Percentiles rank a stretch among this genome's conserved stretches.
phyloP scores from a whole-genome alignment of 805 yeast genomes.

The Saitoella complicata region DNA sequence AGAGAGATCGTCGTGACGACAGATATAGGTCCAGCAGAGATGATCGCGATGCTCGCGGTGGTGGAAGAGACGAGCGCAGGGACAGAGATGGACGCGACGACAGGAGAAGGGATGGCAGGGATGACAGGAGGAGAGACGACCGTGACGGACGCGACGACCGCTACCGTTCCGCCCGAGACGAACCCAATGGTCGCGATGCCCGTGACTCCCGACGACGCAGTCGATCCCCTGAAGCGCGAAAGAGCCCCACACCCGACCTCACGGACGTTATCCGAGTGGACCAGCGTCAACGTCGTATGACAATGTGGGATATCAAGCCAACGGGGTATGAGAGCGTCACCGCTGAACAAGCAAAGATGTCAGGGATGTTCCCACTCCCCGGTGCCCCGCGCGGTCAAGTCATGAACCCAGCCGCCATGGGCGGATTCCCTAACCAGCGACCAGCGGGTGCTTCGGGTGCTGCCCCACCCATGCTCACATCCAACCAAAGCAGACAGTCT shows the following conservation, averaged over 20 bases:
- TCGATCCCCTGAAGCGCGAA: conserved; percentile 2
- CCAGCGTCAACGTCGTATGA: conserved; percentile 31
- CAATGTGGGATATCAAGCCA: conserved; percentile 60
- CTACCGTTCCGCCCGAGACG: not conserved
- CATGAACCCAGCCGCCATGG: conserved; percentile 8
- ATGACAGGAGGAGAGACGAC: conserved; percentile 5
- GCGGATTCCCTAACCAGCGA: conserved; percentile 5
- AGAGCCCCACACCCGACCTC: conserved; percentile 18
- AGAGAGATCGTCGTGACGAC: conserved; percentile 12
- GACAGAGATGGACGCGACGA: conserved; percentile 10
- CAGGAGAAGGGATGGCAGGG: conserved; percentile 9
- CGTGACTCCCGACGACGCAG: conserved; percentile 7
- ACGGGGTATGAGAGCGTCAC: conserved; percentile 57
- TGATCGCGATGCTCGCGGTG: conserved; percentile 6
- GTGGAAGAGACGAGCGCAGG: conserved; percentile 11
- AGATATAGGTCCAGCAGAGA: conserved; percentile 13
- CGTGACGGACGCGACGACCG: conserved; percentile 5
- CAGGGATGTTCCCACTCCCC: conserved; percentile 65
- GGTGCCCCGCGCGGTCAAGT: conserved; percentile 31
- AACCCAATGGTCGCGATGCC: conserved; percentile 2
- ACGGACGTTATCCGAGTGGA: conserved; percentile 32
- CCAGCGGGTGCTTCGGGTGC: conserved; percentile 6
- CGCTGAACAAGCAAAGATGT: conserved; percentile 60
- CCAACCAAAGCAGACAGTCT: conserved; percentile 12
- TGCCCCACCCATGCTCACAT: conserved; percentile 8